Base-by-base conservation (phyloP, 345 rosid genomes). In the Salix purpurea region DNA sequence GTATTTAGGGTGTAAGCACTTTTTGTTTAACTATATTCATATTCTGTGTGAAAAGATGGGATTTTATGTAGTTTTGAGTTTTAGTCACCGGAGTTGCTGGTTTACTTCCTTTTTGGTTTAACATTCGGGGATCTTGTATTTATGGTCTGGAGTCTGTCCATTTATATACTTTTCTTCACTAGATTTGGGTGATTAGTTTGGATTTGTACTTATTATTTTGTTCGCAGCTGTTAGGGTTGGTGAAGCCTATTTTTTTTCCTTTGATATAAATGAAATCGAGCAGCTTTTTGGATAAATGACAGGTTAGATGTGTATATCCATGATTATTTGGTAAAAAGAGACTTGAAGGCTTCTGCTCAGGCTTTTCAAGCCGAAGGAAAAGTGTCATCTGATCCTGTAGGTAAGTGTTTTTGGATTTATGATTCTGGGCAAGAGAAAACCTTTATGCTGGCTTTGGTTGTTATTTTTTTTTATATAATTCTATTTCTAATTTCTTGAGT, bases 281-380 rank as follows among this genome's bases (percentile, higher is more conserved):
- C 78, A 62, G 11, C 48, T 34, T 75, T 36, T 26, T 50, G 30
- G 73, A 54, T 64, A 15, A 37, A 76, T 66, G 52, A 79, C 89
- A 96, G 98, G 99, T 84, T 96, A 71, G 99, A 96, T 86, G 99
- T 96, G 65, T 96, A 96, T 79, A 96, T 96, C 86, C 89, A 96
- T 75, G 99, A 96, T 87, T 96, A 96, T 83, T 83, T 96, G 61
- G 97, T 96, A 42, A 96, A 96, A 86, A 87, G 98, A 76, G 99
- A 93, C 78, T 81, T 96, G 76, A 96, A 96, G 89, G 94, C 94
- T 74, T 89, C 98, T 74, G 99, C 99, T 73, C 97, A 92, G 87
- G 97, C 99, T 78, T 96, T 96, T 84, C 98, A 91, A 84, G 90
- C 94, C 42, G 99, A 93, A 88, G 98, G 98, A 62, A 93, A 96